A percentile compares a stretch with the other conserved stretches of the same genome.
Evolutionary conservation across 1,284 basidiomycete species (phyloP).

Genomic region (Mycena sp.): DNA sequence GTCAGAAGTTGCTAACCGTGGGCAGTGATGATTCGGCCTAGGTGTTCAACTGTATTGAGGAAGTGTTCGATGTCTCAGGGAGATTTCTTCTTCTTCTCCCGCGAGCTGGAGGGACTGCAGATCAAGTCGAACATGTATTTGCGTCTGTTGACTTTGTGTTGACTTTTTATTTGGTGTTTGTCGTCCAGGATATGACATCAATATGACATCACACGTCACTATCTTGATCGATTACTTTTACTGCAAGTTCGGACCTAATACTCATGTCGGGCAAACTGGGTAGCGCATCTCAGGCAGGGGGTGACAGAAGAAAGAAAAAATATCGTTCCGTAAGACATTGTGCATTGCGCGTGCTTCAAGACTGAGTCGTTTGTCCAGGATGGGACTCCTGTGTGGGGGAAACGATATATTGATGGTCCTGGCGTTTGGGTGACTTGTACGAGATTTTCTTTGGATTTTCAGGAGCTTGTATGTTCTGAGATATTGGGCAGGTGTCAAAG

Average conservation of each 20-base stretch:
- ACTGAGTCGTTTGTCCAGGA: conserved; percentile 49
- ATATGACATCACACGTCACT: no score
- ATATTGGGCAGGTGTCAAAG: conserved; percentile 61
- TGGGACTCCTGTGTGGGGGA: conserved; percentile 72
- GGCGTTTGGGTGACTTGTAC: conserved; percentile 83
- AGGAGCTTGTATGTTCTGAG: background rate
- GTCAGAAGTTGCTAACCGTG: no score
- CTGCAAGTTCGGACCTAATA: no score
- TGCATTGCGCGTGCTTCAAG: background rate
- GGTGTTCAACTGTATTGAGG: no score
- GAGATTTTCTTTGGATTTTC: conserved; percentile 24
- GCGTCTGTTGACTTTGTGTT: no score
- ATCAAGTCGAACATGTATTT: no score
- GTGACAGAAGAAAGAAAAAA: conserved; percentile 48
- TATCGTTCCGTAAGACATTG: conserved; percentile 50
- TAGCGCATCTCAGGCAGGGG: conserved; percentile 26
- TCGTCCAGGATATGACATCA: no score
- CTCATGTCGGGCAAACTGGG: conserved; percentile 29
- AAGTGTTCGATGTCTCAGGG: no score
- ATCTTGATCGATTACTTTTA: conserved; percentile 1
- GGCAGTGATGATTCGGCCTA: no score
- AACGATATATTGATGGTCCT: conserved; percentile 74
- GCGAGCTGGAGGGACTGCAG: no score
- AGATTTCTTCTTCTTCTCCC: no score
- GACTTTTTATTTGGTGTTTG: no score